Percentiles rank a stretch among this genome's conserved stretches.
phyloP scores from a whole-genome alignment of 192 early-diverging fungal species.

The Backusella tuberculispora region DNA sequence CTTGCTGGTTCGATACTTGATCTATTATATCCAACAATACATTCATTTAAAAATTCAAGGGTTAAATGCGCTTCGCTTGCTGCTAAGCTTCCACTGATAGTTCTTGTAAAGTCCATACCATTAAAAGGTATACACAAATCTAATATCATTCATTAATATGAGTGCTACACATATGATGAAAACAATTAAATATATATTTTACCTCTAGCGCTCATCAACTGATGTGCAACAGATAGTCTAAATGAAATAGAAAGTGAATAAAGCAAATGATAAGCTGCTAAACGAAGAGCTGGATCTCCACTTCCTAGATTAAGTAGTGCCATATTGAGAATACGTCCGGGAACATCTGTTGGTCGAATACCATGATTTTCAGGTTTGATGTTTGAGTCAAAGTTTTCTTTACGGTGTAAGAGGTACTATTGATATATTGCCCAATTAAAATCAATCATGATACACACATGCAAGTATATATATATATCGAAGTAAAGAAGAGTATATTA shows the following conservation, averaged over 20 bases:
- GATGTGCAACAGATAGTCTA: conserved; percentile 75
- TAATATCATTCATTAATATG: conserved; percentile 39
- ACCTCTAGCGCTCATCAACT: conserved; percentile 72
- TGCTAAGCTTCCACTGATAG: conserved; percentile 79
- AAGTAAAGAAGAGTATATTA: neutral
- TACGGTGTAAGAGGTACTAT: conserved; percentile 3
- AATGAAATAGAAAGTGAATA: conserved; percentile 77
- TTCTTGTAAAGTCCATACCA: conserved; percentile 73
- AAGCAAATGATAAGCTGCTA: conserved; percentile 89
- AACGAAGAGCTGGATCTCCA: conserved; percentile 74
- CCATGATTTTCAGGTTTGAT: conserved; percentile 12
- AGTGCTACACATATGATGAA: neutral
- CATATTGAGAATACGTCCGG: conserved; percentile 90
- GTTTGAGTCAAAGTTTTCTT: conserved; percentile 16
- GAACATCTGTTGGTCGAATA: conserved; percentile 84
- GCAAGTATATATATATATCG: too few species aligned
- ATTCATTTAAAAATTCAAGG: conserved; percentile 85
- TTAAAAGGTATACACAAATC: conserved; percentile 88
- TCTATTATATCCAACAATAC: conserved; percentile 76
- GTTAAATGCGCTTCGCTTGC: conserved; percentile 75
- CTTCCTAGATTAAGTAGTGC: conserved; percentile 84
- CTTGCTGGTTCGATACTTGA: conserved; percentile 62
- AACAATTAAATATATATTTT: too few species aligned
- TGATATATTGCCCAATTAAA: neutral
- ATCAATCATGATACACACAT: neutral